Evolutionary conservation across 306 rosid genomes (phyloP).

Genomic region (Vigna nakashimae): DNA sequence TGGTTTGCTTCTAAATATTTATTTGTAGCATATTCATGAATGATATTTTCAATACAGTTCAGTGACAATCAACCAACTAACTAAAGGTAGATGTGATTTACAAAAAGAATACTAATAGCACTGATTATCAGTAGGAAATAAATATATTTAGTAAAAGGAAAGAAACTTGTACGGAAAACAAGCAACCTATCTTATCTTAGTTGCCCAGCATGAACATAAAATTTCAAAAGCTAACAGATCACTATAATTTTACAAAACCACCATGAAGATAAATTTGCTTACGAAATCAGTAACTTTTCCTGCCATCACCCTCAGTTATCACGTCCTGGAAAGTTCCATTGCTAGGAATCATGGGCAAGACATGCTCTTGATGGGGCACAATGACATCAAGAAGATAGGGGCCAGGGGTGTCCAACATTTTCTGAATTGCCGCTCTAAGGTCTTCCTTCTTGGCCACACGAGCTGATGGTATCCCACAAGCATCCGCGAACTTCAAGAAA

Average conservation of each 20-base stretch:
- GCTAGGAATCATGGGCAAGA: conserved; percentile 91
- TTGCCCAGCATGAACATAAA: not conserved
- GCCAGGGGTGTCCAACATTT: conserved; percentile 89
- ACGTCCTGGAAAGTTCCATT: conserved; percentile 83
- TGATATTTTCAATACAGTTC: not conserved
- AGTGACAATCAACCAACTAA: not conserved
- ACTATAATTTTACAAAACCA: conserved; percentile 36
- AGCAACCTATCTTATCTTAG: not conserved
- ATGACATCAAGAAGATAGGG: conserved; percentile 87
- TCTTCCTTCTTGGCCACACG: conserved; percentile 71
- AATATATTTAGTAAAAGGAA: not conserved
- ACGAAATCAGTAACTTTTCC: conserved; percentile 54
- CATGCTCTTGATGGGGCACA: conserved; percentile 94
- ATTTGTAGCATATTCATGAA: not conserved
- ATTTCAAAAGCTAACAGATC: not conserved
- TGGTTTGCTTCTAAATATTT: not conserved
- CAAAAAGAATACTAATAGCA: not conserved
- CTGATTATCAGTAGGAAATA: not conserved
- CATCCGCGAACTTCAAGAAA: conserved; percentile 82
- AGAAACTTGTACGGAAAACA: not conserved
- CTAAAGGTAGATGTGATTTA: not conserved
- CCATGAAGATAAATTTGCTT: conserved; percentile 16
- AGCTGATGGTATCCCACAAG: conserved; percentile 76
- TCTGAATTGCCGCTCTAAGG: conserved; percentile 79
- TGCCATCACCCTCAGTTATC: conserved; percentile 92